Conservation (phyloP, 352 stramenopile species). For the Phytopythium kandeliae region DNA sequence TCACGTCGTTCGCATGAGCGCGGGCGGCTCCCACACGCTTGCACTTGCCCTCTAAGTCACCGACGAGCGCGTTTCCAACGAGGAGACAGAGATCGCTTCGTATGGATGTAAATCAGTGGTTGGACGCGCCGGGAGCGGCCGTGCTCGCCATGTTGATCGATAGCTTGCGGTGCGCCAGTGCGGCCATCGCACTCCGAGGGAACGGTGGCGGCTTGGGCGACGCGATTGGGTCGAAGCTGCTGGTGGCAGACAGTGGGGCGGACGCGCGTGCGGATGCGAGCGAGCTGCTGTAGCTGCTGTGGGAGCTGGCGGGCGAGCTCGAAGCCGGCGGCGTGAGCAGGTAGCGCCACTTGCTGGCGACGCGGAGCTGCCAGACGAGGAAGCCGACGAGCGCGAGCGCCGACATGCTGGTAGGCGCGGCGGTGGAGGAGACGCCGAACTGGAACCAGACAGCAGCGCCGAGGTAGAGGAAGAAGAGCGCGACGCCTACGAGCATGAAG, state of each 20-base stretch:
- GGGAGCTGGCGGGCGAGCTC: background rate
- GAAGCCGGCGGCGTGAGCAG: conserved; percentile 39
- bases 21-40: conserved; percentile 5
- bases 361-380: conserved; percentile 59
- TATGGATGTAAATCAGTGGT: no score
- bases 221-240: background rate
- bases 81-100: background rate
- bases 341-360: conserved; percentile 74
- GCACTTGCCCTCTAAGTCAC: background rate
- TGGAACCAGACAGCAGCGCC: conserved; percentile 60
- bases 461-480: conserved; percentile 71
- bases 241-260: background rate
- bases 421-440: conserved; percentile 41
- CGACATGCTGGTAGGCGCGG: conserved; percentile 35
- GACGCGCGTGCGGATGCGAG: conserved; percentile 3
- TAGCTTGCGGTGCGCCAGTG: conserved; percentile 1
- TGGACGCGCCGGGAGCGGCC: background rate
- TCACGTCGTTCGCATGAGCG: background rate
- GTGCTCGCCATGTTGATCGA: conserved; percentile 1
- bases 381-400: conserved; percentile 40
- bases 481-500: conserved; percentile 58
- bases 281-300: conserved; percentile 6
- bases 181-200: background rate
- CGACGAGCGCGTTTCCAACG: background rate
- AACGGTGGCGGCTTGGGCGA: background rate